Percentiles rank a stretch among this genome's conserved stretches.
phyloP scores from a whole-genome alignment of 768 basidiomycete species.

The Paxillus involutus region DNA sequence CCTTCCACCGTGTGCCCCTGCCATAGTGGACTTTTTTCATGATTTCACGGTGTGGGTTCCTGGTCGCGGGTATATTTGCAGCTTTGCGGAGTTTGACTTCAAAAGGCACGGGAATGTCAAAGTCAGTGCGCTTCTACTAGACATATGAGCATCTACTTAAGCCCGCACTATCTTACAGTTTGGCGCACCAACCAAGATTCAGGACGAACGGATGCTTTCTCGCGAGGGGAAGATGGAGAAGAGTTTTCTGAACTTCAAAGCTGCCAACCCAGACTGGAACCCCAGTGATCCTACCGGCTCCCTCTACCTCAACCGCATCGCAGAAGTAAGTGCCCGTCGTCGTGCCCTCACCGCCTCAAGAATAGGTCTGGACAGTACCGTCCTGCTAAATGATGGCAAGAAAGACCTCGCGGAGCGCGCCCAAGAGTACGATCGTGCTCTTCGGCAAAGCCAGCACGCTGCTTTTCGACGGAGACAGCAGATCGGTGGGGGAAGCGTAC shows the following conservation, averaged over 20 bases:
- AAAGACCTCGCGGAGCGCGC: conserved; percentile 50
- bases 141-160: neutral
- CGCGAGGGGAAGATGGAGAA: conserved; percentile 99
- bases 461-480: conserved; percentile 43
- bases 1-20: conserved; percentile 84
- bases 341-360: conserved; percentile 31
- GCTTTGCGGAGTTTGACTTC: conserved; percentile 98
- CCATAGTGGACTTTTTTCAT: conserved; percentile 96
- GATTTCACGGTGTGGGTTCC: conserved; percentile 98
- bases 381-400: conserved; percentile 32
- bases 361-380: conserved; percentile 25
- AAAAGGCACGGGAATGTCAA: conserved; percentile 91
- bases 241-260: conserved; percentile 93
- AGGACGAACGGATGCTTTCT: conserved; percentile 76
- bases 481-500: conserved; percentile 21
- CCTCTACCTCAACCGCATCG: conserved; percentile 84
- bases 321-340: conserved; percentile 57
- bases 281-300: conserved; percentile 90
- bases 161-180: conserved; percentile 47
- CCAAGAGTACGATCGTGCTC: conserved; percentile 75
- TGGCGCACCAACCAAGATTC: conserved; percentile 72
- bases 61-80: conserved; percentile 94
- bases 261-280: conserved; percentile 94
- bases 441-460: conserved; percentile 64
- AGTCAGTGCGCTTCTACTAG: conserved; percentile 39